Evolutionary conservation across 371 early-diverging fungal species (phyloP).

Genomic region (Phascolomyces articulosus): DNA sequence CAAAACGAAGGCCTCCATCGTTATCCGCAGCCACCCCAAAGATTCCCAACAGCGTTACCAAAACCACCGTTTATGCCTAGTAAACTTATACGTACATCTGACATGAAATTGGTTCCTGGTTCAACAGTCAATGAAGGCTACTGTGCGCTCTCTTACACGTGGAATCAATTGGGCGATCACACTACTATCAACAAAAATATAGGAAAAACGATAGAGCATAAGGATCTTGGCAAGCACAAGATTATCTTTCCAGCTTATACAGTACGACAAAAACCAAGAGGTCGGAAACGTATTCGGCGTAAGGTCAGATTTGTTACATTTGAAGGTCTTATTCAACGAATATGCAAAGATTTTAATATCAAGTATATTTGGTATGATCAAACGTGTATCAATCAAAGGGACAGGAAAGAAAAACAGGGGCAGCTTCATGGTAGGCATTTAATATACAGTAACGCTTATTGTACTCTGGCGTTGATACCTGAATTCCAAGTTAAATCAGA

Average conservation of each 20-base stretch:
- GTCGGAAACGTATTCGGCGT: neutral
- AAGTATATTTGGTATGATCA: constrained; percentile 1
- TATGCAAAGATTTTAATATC: neutral
- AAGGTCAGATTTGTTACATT: neutral
- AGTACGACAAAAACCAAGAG: neutral
- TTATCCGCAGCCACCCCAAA: neutral
- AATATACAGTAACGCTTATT: neutral
- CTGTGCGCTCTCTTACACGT: neutral
- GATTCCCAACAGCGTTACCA: neutral
- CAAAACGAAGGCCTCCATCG: neutral
- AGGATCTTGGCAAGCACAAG: neutral
- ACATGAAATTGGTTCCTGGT: neutral
- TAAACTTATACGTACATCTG: neutral
- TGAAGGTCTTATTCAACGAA: neutral
- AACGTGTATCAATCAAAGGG: neutral
- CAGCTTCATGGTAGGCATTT: neutral
- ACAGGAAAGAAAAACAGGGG: neutral
- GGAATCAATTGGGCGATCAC: neutral
- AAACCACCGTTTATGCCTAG: neutral
- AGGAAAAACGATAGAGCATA: neutral
- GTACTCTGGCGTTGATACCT: neutral
- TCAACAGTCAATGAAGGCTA: neutral
- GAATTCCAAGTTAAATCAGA: neutral
- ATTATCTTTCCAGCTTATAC: neutral
- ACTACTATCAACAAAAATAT: neutral